phyloP scores from a whole-genome alignment of 2,329 filamentous ascomycete genomes.

The Nectriaceae sp. region DNA sequence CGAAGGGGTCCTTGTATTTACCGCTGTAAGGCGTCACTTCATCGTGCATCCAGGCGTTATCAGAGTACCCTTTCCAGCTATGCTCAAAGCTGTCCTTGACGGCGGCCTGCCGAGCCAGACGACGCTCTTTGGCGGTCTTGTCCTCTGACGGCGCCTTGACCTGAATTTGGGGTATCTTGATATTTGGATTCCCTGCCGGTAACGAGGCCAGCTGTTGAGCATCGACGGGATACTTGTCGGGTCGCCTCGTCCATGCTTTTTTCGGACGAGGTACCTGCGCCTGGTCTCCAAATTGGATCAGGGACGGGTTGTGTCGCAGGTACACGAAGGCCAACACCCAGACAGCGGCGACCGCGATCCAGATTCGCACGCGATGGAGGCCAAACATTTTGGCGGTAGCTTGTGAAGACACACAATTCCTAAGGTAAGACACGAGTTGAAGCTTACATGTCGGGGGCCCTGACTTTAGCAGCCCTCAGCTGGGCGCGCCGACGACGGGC shows the following conservation, averaged over 20 bases:
- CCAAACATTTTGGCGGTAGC: conserved; percentile 2
- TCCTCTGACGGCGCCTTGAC: conserved; percentile 36
- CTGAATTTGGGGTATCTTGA: conserved; percentile 30
- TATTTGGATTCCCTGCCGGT: conserved; percentile 33
- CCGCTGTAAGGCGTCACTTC: conserved; percentile 60
- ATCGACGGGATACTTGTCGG: conserved; percentile 25
- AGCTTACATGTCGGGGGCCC: neutral
- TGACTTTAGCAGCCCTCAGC: too few species aligned
- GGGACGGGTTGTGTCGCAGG: conserved; percentile 12
- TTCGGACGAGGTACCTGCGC: conserved; percentile 24
- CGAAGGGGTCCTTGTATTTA: conserved; percentile 55
- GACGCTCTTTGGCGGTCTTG: conserved; percentile 29
- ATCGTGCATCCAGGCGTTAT: conserved; percentile 63
- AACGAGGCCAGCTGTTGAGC: conserved; percentile 26
- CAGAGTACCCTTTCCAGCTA: conserved; percentile 62
- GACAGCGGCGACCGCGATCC: neutral
- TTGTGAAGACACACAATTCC: conserved; percentile 14
- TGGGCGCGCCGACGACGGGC: too few species aligned
- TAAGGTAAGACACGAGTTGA: neutral
- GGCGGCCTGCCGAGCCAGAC: conserved; percentile 40
- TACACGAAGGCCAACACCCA: conserved; percentile 21
- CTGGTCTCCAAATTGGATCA: conserved; percentile 19
- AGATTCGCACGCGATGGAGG: neutral
- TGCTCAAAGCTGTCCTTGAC: conserved; percentile 54
- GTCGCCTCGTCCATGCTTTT: conserved; percentile 24